phyloP scores from a whole-genome alignment of 257 asterid species.

The Oldenlandia corymbosa region DNA sequence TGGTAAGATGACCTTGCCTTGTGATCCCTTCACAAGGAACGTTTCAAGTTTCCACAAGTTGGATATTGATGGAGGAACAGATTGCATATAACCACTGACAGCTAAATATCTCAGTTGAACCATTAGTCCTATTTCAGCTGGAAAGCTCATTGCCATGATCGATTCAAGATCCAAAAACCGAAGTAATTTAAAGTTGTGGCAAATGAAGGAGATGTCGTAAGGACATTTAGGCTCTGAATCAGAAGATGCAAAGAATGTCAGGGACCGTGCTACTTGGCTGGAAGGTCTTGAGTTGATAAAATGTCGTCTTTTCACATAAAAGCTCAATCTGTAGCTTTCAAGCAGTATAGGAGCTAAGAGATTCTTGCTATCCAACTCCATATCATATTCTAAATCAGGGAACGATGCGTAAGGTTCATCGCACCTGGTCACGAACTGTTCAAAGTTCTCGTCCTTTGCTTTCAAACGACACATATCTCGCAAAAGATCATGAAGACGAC shows the following conservation, averaged over 20 bases:
- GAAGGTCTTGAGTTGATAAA: neutral
- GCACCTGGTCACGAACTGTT: neutral
- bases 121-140: neutral
- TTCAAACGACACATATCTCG: conserved; percentile 7
- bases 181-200: conserved; percentile 4
- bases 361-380: neutral
- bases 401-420: neutral
- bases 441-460: neutral
- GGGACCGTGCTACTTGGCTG: neutral
- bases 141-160: conserved; percentile 2
- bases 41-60: conserved; percentile 16
- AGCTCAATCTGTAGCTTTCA: neutral
- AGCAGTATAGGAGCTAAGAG: neutral
- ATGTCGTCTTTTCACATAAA: neutral
- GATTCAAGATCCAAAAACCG: conserved; percentile 1
- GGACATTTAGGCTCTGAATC: neutral
- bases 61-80: neutral
- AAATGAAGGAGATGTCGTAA: neutral
- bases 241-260: neutral
- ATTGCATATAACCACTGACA: neutral
- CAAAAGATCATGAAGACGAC: conserved; percentile 18
- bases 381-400: neutral
- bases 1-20: neutral
- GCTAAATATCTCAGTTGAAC: conserved; percentile 11
- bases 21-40: neutral